Base-by-base conservation (phyloP, 768 basidiomycete species). In the Leucosporidium creatinivorum region DNA sequence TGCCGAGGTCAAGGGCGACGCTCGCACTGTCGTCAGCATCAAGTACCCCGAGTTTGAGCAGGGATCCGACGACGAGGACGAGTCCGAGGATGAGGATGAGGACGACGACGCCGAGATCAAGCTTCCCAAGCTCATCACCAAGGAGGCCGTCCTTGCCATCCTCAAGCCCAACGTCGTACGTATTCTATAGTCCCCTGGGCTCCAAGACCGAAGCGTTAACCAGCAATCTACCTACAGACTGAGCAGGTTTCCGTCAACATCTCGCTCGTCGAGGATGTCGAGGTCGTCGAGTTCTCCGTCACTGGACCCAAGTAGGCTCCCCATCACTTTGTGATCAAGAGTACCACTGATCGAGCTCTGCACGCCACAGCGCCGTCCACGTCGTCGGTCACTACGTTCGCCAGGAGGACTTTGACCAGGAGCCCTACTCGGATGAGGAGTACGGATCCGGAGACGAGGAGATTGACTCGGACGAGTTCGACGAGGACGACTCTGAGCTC, bases 31-130 rank as follows among this genome's bases (percentile, higher is more conserved):
- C 25, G 72, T 73, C 51, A 48, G 48, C 31, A 59, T 73, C 59
- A 73, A 69, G 68, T 73, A 73, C 50, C 90, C 90, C 8, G 85
- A 84, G 39, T 82, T 81, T 23, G 89, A 89, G 5, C 82, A 81
- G 69, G 90, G 88, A 72, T 78, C 83, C 12, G 81, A 77, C 7
- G 84, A 75, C 18, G 79, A 75, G 1, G 79, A 69, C 1, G 81
- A 76, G 9, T 81, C 77, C n/a, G 82, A 81, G 8, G 76, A 78
- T 62, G 82, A 77, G 0, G 81, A 80, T 10, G 81, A 81, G n/a
- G 83, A 84, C 64, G 83, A 85, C 17, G 81, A 80, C 13, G 80
- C 80, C 21, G 81, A 83, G 66, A 83, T 85, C 23, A 67, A 65
- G 66, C 65, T 68, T 25, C 72, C 72, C 28, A 65, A 69, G 51